Evolutionary conservation across 2,329 filamentous ascomycete species (phyloP).

Genomic region (Drechslera avenae): DNA sequence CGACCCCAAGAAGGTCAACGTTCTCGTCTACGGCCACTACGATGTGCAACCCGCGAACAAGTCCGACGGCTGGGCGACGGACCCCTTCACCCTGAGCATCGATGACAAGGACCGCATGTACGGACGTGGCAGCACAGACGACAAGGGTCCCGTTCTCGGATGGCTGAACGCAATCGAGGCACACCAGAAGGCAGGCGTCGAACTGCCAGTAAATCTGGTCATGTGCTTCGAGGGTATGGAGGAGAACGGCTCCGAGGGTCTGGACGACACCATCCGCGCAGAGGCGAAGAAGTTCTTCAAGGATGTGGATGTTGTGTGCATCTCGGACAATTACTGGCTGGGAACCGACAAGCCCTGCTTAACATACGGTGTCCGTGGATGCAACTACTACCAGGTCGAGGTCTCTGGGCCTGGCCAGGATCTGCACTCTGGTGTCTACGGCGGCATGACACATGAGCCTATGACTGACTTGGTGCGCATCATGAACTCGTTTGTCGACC

Average conservation of each 20-base stretch:
- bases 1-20: slow-evolving; percentile 90
- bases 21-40: slow-evolving; percentile 97
- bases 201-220: slow-evolving; percentile 95
- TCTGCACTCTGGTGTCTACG: slow-evolving; percentile 95
- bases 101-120: slow-evolving; percentile 95
- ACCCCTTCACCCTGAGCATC: slow-evolving; percentile 87
- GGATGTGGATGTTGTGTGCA: slow-evolving; percentile 94
- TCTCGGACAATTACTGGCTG: slow-evolving; percentile 99
- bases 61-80: slow-evolving; percentile 93
- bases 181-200: slow-evolving; percentile 90
- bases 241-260: slow-evolving; percentile 94
- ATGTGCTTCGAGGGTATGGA: slow-evolving; percentile 99
- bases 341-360: slow-evolving; percentile 98
- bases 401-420: slow-evolving; percentile 90
- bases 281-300: slow-evolving; percentile 96
- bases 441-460: slow-evolving; percentile 93
- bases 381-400: slow-evolving; percentile 96
- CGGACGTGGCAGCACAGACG: slow-evolving; percentile 92
- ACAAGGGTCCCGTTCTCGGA: slow-evolving; percentile 95
- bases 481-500: slow-evolving; percentile 83
- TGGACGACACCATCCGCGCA: slow-evolving; percentile 90
- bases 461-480: slow-evolving; percentile 94
- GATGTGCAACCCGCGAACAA: slow-evolving; percentile 95
- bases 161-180: slow-evolving; percentile 99
- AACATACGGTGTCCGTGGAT: slow-evolving; percentile 94